Conservation (phyloP, 2,329 filamentous ascomycete genomes). For the Pseudodiploospora longispora region DNA sequence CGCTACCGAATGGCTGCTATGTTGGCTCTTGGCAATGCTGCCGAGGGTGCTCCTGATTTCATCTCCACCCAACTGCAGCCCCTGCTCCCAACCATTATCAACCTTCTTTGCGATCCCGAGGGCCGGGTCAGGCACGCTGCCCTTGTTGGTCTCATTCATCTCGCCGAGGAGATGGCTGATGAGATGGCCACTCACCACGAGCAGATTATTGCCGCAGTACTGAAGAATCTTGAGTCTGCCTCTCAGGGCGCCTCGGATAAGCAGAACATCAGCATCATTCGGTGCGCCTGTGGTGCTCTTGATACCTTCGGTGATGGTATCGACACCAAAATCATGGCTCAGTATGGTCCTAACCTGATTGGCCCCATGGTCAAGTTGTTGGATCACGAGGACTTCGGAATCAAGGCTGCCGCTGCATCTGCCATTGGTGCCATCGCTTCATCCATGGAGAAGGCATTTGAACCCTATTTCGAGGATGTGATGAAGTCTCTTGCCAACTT, state of each 20-base stretch:
- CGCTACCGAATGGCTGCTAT: slow-evolving; percentile 85
- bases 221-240: slow-evolving; percentile 83
- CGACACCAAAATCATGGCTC: slow-evolving; percentile 64
- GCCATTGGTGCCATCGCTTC: slow-evolving; percentile 87
- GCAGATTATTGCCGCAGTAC: slow-evolving; percentile 70
- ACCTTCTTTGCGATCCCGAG: slow-evolving; percentile 77
- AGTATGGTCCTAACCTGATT: slow-evolving; percentile 76
- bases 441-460: slow-evolving; percentile 73
- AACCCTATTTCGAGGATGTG: slow-evolving; percentile 83
- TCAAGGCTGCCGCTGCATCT: slow-evolving; percentile 82
- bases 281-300: slow-evolving; percentile 80
- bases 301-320: slow-evolving; percentile 89
- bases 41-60: slow-evolving; percentile 95
- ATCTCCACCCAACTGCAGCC: slow-evolving; percentile 84
- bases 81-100: slow-evolving; percentile 77
- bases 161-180: slow-evolving; percentile 89
- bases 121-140: slow-evolving; percentile 79
- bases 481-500: slow-evolving; percentile 86
- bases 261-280: slow-evolving; percentile 77
- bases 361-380: slow-evolving; percentile 79
- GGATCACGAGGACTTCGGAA: slow-evolving; percentile 74
- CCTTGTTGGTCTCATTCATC: slow-evolving; percentile 76
- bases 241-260: slow-evolving; percentile 60
- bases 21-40: slow-evolving; percentile 83
- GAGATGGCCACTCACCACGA: slow-evolving; percentile 82